Conservation (phyloP, 2,329 filamentous ascomycete species). For the Colletotrichum paranaense region DNA sequence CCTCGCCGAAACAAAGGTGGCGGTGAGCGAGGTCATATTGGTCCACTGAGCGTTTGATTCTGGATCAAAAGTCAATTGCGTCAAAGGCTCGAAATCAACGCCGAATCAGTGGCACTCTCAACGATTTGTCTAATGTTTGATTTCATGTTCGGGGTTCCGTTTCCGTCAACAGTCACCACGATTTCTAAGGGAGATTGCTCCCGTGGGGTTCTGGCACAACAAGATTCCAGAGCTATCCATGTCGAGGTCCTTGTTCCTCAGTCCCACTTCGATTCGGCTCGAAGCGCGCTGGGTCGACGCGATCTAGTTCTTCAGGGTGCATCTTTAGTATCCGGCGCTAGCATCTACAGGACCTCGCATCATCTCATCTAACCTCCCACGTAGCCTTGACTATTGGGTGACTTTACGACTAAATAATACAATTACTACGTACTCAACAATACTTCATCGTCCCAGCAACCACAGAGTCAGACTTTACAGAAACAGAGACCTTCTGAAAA, state of each 20-base stretch:
- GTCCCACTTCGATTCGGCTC: background rate
- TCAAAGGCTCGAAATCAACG: background rate
- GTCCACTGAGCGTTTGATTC: background rate
- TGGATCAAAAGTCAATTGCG: background rate
- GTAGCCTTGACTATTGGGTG: background rate
- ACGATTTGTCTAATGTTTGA: background rate
- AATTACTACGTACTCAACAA: background rate
- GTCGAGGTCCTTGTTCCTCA: background rate
- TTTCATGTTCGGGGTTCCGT: background rate
- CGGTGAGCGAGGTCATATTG: background rate
- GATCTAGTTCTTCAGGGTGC: background rate
- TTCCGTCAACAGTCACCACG: background rate
- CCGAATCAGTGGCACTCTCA: background rate
- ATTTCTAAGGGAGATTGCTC: background rate
- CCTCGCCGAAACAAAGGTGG: background rate
- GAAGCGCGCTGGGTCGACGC: background rate
- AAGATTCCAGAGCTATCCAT: background rate
- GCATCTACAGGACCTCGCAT: background rate
- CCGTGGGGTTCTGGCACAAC: background rate
- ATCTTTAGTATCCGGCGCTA: background rate
- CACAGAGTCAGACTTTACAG: conserved; percentile 51
- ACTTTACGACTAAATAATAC: background rate
- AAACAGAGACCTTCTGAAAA: conserved; percentile 43
- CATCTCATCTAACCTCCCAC: background rate
- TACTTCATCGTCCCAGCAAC: conserved; percentile 46